A percentile compares a stretch with the other conserved stretches of the same genome.
Conservation (phyloP, 345 rosid species). For the thale cress (Arabidopsis thaliana) region DNA sequence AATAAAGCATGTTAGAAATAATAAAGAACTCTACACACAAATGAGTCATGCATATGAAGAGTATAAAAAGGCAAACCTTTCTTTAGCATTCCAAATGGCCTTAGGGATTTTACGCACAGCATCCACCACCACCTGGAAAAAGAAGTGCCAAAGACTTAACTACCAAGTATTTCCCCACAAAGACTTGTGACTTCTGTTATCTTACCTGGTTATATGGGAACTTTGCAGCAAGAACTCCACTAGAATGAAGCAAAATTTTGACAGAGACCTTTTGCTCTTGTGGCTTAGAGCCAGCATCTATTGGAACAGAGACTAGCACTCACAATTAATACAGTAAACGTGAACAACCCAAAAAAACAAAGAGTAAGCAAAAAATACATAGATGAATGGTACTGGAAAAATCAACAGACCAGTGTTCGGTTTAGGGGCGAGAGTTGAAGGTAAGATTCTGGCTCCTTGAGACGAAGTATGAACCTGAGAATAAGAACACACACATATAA, state of each 20-base stretch:
- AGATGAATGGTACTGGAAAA: neutral
- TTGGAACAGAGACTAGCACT: constrained; percentile 14
- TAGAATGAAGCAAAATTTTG: constrained; percentile 68
- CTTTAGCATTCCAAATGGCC: constrained; percentile 92
- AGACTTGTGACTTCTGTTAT: constrained; percentile 8
- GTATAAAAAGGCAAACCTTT: constrained; percentile 56
- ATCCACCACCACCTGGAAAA: constrained; percentile 59
- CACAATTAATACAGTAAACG: constrained; percentile 19
- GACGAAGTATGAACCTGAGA: constrained; percentile 51
- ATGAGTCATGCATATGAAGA: neutral
- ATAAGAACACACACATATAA: constrained; percentile 23
- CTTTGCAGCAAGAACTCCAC: constrained; percentile 79
- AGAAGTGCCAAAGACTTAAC: constrained; percentile 23
- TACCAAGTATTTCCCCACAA: constrained; percentile 6
- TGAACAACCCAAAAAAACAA: neutral
- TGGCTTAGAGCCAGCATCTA: constrained; percentile 53
- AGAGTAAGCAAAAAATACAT: too few species aligned
- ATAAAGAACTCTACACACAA: constrained; percentile 5
- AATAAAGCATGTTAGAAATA: neutral
- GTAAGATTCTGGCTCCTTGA: constrained; percentile 42
- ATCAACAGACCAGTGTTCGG: constrained; percentile 55
- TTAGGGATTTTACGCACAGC: constrained; percentile 80
- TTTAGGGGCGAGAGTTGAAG: constrained; percentile 43
- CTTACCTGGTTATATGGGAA: constrained; percentile 69
- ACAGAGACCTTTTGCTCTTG: constrained; percentile 57